These are phyloP conservation scores for Curvularia verruculosa DNA, from an alignment of 2,329 filamentous ascomycete genomes.

Conservation along the genomic window DNA sequence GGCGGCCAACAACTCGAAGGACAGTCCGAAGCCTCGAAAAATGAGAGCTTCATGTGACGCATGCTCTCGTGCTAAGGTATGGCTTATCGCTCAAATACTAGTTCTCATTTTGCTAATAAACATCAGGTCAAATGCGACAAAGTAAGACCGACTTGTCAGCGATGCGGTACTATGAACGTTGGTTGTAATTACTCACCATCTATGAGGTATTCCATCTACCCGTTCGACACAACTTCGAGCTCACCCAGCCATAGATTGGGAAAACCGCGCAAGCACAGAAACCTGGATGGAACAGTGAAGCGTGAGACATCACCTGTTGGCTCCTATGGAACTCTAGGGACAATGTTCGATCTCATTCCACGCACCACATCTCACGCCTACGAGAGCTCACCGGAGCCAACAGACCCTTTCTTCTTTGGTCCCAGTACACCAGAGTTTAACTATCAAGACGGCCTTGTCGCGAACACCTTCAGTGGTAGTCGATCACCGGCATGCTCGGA, in stretches of 20 bases:
- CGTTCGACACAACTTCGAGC: conserved; percentile 4
- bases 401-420: conserved; percentile 44
- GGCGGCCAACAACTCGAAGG: conserved; percentile 29
- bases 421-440: conserved; percentile 46
- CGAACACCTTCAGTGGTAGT: conserved; percentile 36
- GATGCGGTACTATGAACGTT: conserved; percentile 47
- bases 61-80: conserved; percentile 46
- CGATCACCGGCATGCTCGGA: conserved; percentile 46
- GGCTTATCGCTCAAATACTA: not conserved
- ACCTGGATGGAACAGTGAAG: conserved; percentile 44
- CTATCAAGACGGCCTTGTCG: conserved; percentile 43
- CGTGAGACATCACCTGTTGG: conserved; percentile 44
- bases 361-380: conserved; percentile 37
- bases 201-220: conserved; percentile 42
- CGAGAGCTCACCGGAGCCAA: conserved; percentile 47
- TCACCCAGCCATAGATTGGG: conserved; percentile 39
- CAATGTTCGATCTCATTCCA: conserved; percentile 41
- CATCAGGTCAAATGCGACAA: conserved; percentile 47
- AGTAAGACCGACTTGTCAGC: conserved; percentile 45
- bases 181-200: conserved; percentile 50
- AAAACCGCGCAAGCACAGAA: conserved; percentile 48
- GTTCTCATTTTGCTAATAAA: conserved; percentile 8
- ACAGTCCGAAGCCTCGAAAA: conserved; percentile 43
- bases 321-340: conserved; percentile 38
- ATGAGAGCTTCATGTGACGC: conserved; percentile 49